Evolutionary conservation across 139 green algal species (phyloP).

Genomic region (Auxenochlorella pyrenoidosa): DNA sequence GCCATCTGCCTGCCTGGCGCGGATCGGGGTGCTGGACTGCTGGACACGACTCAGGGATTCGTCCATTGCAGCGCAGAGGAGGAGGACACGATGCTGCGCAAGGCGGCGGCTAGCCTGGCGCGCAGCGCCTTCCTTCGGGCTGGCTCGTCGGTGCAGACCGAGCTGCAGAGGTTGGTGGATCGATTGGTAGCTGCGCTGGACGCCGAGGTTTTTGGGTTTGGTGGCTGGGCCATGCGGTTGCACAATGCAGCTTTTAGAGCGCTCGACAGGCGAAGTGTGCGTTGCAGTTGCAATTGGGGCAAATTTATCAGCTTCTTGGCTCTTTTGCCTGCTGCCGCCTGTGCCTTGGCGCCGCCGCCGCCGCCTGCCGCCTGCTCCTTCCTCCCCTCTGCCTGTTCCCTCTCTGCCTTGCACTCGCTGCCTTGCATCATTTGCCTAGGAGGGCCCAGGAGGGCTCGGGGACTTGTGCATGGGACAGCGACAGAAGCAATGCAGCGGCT

Average conservation of each 20-base stretch:
- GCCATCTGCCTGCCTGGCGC: no score
- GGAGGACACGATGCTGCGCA: conserved; percentile 6
- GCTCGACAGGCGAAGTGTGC: no score
- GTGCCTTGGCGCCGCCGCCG: not conserved
- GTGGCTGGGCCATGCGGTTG: not conserved
- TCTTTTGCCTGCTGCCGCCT: no score
- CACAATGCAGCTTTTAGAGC: not conserved
- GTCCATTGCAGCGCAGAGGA: not conserved
- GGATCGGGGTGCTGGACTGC: not conserved
- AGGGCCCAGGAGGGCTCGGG: no score
- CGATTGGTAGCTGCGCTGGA: not conserved
- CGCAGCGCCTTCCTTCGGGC: conserved; percentile 1
- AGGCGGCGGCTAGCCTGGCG: conserved; percentile 14
- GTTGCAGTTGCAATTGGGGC: not conserved
- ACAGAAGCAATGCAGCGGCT: no score
- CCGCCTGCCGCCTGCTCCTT: not conserved
- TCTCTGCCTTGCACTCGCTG: no score
- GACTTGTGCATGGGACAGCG: no score
- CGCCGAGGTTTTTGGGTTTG: conserved; percentile 16
- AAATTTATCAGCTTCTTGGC: no score
- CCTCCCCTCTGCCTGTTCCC: not conserved
- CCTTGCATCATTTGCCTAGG: no score
- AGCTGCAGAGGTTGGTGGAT: not conserved
- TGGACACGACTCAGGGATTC: not conserved
- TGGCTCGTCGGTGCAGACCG: not conserved